Conservation (phyloP, 2,329 filamentous ascomycete genomes). For the Calonectria ilicicola region DNA sequence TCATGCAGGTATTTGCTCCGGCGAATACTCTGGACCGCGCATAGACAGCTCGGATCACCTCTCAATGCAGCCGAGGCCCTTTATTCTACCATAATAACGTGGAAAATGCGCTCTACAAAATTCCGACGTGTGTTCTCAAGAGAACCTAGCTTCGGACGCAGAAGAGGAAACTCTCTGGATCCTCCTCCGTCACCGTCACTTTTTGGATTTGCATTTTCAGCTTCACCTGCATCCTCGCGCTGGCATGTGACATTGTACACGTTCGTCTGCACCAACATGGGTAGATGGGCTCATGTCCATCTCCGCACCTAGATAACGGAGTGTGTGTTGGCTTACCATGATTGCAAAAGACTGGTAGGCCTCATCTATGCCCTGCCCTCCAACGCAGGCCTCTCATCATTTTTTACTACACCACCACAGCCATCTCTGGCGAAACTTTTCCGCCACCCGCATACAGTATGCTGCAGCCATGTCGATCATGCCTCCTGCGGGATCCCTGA, state of each 20-base stretch:
- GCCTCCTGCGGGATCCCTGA: neutral
- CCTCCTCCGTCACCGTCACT: neutral
- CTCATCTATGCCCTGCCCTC: neutral
- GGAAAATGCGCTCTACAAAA: neutral
- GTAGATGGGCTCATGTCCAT: constrained; percentile 17
- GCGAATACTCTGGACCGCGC: neutral
- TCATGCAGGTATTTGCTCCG: constrained; percentile 1
- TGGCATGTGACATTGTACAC: constrained; percentile 18
- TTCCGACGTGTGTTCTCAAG: neutral
- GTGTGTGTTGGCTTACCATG: constrained; percentile 14
- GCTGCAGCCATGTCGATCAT: constrained; percentile 16
- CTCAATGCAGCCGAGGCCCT: neutral
- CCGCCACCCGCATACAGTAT: constrained; percentile 9
- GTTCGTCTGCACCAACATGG: neutral
- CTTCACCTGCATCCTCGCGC: neutral
- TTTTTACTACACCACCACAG: neutral
- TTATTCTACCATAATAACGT: neutral
- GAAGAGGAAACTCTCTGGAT: neutral
- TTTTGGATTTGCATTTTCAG: neutral
- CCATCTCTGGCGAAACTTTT: neutral
- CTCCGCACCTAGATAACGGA: neutral
- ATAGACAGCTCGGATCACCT: neutral
- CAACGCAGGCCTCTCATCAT: neutral
- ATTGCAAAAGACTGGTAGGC: neutral
- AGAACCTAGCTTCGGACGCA: neutral